Conservation (phyloP, 2,329 filamentous ascomycete species). For the Alternaria arbusti region DNA sequence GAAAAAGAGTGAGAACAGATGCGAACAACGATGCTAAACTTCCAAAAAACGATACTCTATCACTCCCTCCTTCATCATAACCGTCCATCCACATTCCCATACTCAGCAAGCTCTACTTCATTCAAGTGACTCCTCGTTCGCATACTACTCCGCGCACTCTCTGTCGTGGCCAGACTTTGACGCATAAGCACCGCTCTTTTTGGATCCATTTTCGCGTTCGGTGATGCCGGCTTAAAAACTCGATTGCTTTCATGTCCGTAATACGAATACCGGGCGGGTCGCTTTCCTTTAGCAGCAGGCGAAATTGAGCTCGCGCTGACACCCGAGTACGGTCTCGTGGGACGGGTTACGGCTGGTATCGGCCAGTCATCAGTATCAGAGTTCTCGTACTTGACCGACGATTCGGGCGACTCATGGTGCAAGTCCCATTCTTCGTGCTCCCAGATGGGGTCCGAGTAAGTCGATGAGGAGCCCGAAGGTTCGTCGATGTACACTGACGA, state of each 20-base stretch:
- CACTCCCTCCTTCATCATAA: neutral
- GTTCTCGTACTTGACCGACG: slow-evolving; percentile 26
- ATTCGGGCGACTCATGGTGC: slow-evolving; percentile 22
- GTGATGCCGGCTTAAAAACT: slow-evolving; percentile 11
- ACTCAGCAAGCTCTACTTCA: slow-evolving; percentile 37
- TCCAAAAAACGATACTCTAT: too few relatives aligned
- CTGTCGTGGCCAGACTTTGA: slow-evolving; percentile 25
- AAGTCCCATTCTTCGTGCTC: slow-evolving; percentile 28
- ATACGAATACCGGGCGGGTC: slow-evolving; percentile 25
- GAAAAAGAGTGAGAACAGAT: too few relatives aligned
- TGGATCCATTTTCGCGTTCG: slow-evolving; percentile 18
- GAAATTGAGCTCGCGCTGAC: neutral
- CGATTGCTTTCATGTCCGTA: slow-evolving; percentile 17
- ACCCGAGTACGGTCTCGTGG: slow-evolving; percentile 16
- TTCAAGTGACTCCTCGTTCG: slow-evolving; percentile 37
- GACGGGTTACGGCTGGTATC: slow-evolving; percentile 13
- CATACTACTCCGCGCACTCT: slow-evolving; percentile 37
- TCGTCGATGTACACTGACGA: slow-evolving; percentile 43
- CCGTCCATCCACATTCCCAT: slow-evolving; percentile 29
- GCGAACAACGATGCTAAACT: too few relatives aligned
- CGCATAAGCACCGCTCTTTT: slow-evolving; percentile 28
- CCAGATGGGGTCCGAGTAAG: slow-evolving; percentile 23
- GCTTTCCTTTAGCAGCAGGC: slow-evolving; percentile 21
- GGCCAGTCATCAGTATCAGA: slow-evolving; percentile 24
- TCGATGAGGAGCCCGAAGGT: slow-evolving; percentile 23